Percentiles rank a stretch among this genome's conserved stretches.
Evolutionary conservation across 1,284 basidiomycete species (phyloP).

Genomic region (Ustilago vetiveriae): DNA sequence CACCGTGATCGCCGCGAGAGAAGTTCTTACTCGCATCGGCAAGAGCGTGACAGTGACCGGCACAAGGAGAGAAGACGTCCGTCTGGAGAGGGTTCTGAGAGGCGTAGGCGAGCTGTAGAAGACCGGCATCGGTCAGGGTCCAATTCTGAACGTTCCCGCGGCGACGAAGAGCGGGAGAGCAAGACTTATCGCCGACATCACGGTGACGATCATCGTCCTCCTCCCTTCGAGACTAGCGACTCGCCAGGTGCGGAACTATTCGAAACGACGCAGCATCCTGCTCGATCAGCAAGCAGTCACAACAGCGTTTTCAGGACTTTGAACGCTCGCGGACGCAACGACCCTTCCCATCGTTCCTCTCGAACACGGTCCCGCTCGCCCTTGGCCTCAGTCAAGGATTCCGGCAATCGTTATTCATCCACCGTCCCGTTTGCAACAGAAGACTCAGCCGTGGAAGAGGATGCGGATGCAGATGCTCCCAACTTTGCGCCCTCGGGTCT

Average conservation of each 20-base stretch:
- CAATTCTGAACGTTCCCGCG: conserved; percentile 10
- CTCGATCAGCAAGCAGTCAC: not conserved
- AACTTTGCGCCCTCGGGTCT: conserved; percentile 88
- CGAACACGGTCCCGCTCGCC: conserved; percentile 18
- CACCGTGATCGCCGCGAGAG: conserved; percentile 8
- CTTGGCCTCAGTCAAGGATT: not conserved
- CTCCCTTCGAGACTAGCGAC: not conserved
- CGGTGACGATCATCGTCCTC: conserved; percentile 1
- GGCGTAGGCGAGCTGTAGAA: not conserved
- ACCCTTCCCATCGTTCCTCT: not conserved
- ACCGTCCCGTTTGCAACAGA: not conserved
- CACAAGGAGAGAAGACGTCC: not conserved
- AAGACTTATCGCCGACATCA: conserved; percentile 7
- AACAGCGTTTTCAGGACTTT: not conserved
- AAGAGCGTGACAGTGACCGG: conserved; percentile 1
- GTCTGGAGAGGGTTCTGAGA: not conserved
- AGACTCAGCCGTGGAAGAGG: conserved; percentile 2
- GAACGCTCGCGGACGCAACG: conserved; percentile 7
- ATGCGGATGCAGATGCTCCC: conserved; percentile 71
- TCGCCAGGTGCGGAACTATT: too few species aligned
- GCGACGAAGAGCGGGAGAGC: conserved; percentile 4
- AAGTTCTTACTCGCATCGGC: conserved; percentile 11
- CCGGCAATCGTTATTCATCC: not conserved
- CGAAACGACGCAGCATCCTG: too few species aligned
- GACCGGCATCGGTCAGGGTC: not conserved